Base-by-base conservation (phyloP, 768 basidiomycete species). In the Trametes cingulata region DNA sequence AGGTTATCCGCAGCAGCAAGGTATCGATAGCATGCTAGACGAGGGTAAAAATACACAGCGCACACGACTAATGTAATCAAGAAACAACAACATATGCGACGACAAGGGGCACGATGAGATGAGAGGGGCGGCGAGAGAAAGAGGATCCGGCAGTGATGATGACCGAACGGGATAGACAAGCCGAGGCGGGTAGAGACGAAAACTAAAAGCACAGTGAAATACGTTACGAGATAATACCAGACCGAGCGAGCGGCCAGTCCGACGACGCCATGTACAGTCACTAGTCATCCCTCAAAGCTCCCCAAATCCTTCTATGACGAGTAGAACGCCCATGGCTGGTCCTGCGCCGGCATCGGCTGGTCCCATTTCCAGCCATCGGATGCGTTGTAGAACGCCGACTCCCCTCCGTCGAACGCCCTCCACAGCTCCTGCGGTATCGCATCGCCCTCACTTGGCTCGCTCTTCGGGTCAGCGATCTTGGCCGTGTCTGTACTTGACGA, bases 401-500 rank as follows among this genome's bases (percentile, higher is more conserved):
- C 88, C 52, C 89, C 88, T 41, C 87, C 87, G 66, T 90, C 87
- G 36, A 91, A 83, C 71, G 88, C 88, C 69, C 84, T 83, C 77
- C 83, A 85, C 52, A 81, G 71, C 46, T 84, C 83, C 37, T 88
- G 73, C 50, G 85, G 79, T 58, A 88, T 75, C 27, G 78, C 75
- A 66, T 89, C 83, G 12, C 74, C 70, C 42, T 75, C 75, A 12
- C 52, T 36, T 20, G 87, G 84, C 56, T 87, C 85, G 37, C 73
- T 75, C 75, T 85, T 84, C 37, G 72, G 27, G 64, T 72, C 68
- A 45, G 60, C 65, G 60, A 71, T 72, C 58, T 66, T 67, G 43
- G 70, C 73, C 66, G 84, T 84, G 54, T 78, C 79, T 35, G 72
- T 62, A 43, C 76, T 76, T 53, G 79, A 68, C 43, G 78, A 72